phyloP scores from a whole-genome alignment of 768 basidiomycete species.

The Mycena rosella region DNA sequence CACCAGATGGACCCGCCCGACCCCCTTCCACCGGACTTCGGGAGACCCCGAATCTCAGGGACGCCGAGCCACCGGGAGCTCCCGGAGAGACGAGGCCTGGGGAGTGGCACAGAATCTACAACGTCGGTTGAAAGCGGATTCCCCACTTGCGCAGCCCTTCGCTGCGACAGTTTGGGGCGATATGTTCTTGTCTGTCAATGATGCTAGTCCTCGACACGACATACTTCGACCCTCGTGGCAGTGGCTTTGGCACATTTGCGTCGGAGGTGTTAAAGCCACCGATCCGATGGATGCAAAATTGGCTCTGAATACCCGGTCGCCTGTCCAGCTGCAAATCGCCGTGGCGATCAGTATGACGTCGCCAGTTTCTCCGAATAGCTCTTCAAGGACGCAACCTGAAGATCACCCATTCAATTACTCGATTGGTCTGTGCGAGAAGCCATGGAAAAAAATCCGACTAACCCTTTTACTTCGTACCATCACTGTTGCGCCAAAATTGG shows the following conservation, averaged over 20 bases:
- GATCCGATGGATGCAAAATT: conserved; percentile 23
- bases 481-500: neutral
- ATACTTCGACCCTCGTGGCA: neutral
- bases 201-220: neutral
- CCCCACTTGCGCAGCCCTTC: conserved; percentile 13
- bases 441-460: conserved; percentile 44
- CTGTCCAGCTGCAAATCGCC: conserved; percentile 49
- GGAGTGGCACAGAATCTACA: conserved; percentile 28
- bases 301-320: neutral
- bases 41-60: conserved; percentile 60
- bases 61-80: conserved; percentile 42
- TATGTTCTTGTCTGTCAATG: neutral
- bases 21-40: conserved; percentile 26
- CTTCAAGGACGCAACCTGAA: neutral
- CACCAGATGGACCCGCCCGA: neutral
- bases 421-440: conserved; percentile 52
- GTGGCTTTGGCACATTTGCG: conserved; percentile 26
- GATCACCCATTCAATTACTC: conserved; percentile 40
- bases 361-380: conserved; percentile 25
- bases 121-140: too few relatives aligned
- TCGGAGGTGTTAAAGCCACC: conserved; percentile 16
- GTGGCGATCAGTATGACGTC: conserved; percentile 59
- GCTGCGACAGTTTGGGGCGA: conserved; percentile 23
- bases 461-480: conserved; percentile 9
- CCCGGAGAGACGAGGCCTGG: neutral